A percentile compares a stretch with the other conserved stretches of the same genome.
phyloP scores from a whole-genome alignment of 1,139 yeast species.

The Yamadazyma sp. region DNA sequence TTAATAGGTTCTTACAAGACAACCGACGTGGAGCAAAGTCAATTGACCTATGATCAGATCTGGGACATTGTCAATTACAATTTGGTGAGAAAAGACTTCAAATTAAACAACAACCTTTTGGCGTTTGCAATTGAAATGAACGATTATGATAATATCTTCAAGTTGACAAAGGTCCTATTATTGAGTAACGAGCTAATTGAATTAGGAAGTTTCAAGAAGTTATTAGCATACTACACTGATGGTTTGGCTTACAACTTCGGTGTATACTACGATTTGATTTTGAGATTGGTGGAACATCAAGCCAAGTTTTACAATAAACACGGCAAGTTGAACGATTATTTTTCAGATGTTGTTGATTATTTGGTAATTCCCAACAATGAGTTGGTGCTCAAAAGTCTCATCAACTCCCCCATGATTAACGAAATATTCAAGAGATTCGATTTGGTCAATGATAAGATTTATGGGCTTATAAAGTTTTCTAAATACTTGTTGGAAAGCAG shows the following conservation, averaged over 20 bases:
- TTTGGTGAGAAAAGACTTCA: constrained; percentile 39
- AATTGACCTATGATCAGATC: constrained; percentile 17
- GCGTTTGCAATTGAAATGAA: constrained; percentile 34
- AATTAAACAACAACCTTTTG: constrained; percentile 27
- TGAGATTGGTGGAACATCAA: constrained; percentile 38
- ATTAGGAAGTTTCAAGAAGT: constrained; percentile 27
- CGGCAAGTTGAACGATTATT: constrained; percentile 27
- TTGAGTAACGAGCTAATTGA: constrained; percentile 33
- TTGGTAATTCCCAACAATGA: constrained; percentile 9
- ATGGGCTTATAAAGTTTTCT: constrained; percentile 32
- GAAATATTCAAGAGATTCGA: constrained; percentile 29
- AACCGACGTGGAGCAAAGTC: constrained; percentile 14
- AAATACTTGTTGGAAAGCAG: constrained; percentile 22
- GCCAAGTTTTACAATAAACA: constrained; percentile 25
- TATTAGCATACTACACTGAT: constrained; percentile 28
- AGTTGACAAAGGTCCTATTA: constrained; percentile 38
- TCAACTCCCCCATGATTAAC: constrained; percentile 32
- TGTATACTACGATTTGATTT: constrained; percentile 34
- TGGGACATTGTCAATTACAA: constrained; percentile 39
- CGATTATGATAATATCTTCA: constrained; percentile 38
- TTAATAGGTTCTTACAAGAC: constrained; percentile 23
- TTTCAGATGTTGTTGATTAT: constrained; percentile 28
- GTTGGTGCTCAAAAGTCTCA: constrained; percentile 9
- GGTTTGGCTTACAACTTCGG: constrained; percentile 27
- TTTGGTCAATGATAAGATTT: constrained; percentile 34